phyloP scores from a whole-genome alignment of 164 flowering plant genomes.

The Warburgia ugandensis region DNA sequence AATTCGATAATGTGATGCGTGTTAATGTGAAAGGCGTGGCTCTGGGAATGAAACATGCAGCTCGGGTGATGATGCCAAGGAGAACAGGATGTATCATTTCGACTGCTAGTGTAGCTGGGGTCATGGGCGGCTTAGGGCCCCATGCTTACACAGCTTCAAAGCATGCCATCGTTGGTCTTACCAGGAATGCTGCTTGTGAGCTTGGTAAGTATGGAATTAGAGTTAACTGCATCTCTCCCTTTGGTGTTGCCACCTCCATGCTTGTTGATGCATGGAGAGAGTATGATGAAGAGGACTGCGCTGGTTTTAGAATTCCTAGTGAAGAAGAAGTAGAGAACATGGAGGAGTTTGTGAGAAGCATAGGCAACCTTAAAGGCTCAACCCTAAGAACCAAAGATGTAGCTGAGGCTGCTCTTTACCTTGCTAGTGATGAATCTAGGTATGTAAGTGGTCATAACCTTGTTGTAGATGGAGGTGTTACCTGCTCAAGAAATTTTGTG shows the following conservation, averaged over 20 bases:
- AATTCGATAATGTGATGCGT: conserved; percentile 59
- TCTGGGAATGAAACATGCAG: conserved; percentile 79
- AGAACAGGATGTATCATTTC: conserved; percentile 63
- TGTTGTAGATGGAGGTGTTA: conserved; percentile 75
- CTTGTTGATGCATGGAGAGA: conserved; percentile 62
- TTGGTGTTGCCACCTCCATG: conserved; percentile 82
- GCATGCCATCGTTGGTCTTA: conserved; percentile 76
- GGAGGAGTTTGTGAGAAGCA: conserved; percentile 67
- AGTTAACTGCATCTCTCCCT: conserved; percentile 89
- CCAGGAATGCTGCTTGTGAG: conserved; percentile 77
- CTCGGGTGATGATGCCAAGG: conserved; percentile 59
- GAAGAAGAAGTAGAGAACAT: conserved; percentile 55
- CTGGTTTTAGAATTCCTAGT: conserved; percentile 20
- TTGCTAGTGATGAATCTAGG: conserved; percentile 74
- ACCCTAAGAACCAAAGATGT: conserved; percentile 47
- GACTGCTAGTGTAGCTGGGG: conserved; percentile 72
- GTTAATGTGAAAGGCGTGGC: conserved; percentile 63
- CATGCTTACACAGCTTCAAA: conserved; percentile 83
- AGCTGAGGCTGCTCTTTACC: conserved; percentile 72
- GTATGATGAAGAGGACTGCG: conserved; percentile 26
- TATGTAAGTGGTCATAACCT: conserved; percentile 82
- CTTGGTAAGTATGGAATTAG: conserved; percentile 69
- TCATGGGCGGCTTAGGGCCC: conserved; percentile 77
- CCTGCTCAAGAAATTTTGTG: conserved; percentile 58
- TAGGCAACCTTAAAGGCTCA: conserved; percentile 46